Evolutionary conservation across 148 eudicot species (phyloP).

Genomic region (Cornus suecica): DNA sequence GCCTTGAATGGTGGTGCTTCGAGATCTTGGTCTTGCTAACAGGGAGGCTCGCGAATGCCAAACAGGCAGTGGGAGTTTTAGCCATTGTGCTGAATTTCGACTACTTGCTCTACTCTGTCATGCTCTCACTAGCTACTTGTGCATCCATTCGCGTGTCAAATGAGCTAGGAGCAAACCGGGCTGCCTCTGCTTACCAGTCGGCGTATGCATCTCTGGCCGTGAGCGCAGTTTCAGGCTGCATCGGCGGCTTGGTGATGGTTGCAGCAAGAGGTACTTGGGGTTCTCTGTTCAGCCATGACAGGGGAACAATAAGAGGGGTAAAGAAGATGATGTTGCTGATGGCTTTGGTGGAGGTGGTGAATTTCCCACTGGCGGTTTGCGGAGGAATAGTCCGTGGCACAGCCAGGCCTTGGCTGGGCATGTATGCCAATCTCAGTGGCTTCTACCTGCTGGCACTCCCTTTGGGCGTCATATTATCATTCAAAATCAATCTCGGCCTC

Average conservation of each 20-base stretch:
- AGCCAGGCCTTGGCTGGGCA: conserved; percentile 67
- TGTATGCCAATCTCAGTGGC: conserved; percentile 64
- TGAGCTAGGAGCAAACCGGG: conserved; percentile 65
- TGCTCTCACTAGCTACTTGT: conserved; percentile 64
- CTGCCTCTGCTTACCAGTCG: conserved; percentile 41
- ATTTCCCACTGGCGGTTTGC: conserved; percentile 61
- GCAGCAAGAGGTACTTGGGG: conserved; percentile 60
- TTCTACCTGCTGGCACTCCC: conserved; percentile 79
- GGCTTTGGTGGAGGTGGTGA: conserved; percentile 65
- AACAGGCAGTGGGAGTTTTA: conserved; percentile 54
- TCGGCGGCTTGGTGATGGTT: conserved; percentile 47
- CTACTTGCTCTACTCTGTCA: conserved; percentile 65
- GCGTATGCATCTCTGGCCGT: conserved; percentile 45
- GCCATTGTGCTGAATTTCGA: conserved; percentile 85
- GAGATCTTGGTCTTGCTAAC: conserved; percentile 71
- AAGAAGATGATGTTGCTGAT: conserved; percentile 61
- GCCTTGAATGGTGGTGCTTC: conserved; percentile 93
- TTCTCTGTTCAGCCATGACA: conserved; percentile 49
- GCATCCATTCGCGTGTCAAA: conserved; percentile 81
- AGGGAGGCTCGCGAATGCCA: conserved; percentile 53
- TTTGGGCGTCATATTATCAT: conserved; percentile 48
- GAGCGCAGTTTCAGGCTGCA: conserved; percentile 39
- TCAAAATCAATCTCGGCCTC: conserved; percentile 59
- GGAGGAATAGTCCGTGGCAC: conserved; percentile 80
- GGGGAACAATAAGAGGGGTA: conserved; percentile 44